Conservation (phyloP, 108 stramenopile species). For the Pseudonitzschia multistriata region DNA sequence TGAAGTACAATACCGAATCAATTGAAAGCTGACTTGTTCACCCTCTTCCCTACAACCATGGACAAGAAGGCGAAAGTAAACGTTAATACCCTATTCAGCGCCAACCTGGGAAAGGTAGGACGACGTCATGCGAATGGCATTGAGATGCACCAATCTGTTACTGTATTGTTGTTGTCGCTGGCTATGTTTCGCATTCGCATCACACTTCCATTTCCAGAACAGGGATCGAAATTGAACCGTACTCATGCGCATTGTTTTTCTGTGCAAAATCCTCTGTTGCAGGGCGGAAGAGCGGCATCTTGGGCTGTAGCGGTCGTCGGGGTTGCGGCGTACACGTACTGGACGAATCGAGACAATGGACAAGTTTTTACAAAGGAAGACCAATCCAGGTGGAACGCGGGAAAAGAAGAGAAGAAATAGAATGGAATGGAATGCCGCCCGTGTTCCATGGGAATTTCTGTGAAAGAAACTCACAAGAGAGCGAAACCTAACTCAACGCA, state of each 20-base stretch:
- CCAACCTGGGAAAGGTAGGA: constrained; percentile 43
- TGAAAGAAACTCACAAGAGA: no score
- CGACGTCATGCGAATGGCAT: background rate
- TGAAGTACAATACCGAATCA: no score
- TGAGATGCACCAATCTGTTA: background rate
- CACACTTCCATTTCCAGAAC: background rate
- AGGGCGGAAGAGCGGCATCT: constrained; percentile 37
- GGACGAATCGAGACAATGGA: constrained; percentile 47
- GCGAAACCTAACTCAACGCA: no score
- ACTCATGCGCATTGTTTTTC: background rate
- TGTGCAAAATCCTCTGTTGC: background rate
- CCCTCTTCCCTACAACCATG: constrained; percentile 7
- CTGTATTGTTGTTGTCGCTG: no score
- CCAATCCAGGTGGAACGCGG: constrained; percentile 39
- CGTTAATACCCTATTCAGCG: constrained; percentile 33
- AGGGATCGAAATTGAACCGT: background rate
- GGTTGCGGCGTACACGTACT: constrained; percentile 35
- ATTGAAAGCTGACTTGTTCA: background rate
- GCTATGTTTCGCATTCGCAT: background rate
- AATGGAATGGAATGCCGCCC: no score
- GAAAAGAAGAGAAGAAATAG: constrained; percentile 23
- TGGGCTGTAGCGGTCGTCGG: constrained; percentile 33
- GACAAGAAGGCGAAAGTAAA: constrained; percentile 26
- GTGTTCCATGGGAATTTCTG: no score
- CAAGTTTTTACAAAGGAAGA: constrained; percentile 42